A percentile compares a stretch with the other conserved stretches of the same genome.
phyloP scores from a whole-genome alignment of 2,329 filamentous ascomycete genomes.

The Fusarium coffeatum region DNA sequence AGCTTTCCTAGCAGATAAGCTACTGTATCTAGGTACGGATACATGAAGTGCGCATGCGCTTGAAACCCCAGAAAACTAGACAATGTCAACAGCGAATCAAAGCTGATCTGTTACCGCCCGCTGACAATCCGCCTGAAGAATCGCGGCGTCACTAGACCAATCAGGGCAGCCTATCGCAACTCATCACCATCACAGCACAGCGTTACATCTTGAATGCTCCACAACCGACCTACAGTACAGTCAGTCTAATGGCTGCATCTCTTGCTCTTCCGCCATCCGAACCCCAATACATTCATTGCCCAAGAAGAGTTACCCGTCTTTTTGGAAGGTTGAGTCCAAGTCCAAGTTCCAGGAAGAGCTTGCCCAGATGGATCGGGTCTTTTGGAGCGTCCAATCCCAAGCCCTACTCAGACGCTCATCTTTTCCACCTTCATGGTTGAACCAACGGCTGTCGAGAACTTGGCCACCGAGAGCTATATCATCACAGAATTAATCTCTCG shows the following conservation, averaged over 20 bases:
- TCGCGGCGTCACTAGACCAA: constrained; percentile 40
- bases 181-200: constrained; percentile 27
- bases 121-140: constrained; percentile 23
- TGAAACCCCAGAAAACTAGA: constrained; percentile 17
- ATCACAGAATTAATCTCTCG: constrained; percentile 34
- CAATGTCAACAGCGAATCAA: constrained; percentile 36
- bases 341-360: constrained; percentile 40
- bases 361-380: constrained; percentile 21
- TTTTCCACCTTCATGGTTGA: constrained; percentile 33
- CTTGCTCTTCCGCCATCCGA: constrained; percentile 22
- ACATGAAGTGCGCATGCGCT: constrained; percentile 27
- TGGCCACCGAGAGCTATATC: constrained; percentile 26
- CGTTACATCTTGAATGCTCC: constrained; percentile 35
- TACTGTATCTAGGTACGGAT: neutral
- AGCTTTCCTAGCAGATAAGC: neutral
- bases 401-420: constrained; percentile 41
- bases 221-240: constrained; percentile 2
- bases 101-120: constrained; percentile 43
- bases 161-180: constrained; percentile 29
- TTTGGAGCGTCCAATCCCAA: constrained; percentile 40
- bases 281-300: constrained; percentile 27
- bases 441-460: constrained; percentile 39
- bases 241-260: constrained; percentile 9
- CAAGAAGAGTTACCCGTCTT: constrained; percentile 24
- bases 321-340: constrained; percentile 22